Conservation (phyloP, 2,329 filamentous ascomycete genomes). For the Thelonectria blattea region DNA sequence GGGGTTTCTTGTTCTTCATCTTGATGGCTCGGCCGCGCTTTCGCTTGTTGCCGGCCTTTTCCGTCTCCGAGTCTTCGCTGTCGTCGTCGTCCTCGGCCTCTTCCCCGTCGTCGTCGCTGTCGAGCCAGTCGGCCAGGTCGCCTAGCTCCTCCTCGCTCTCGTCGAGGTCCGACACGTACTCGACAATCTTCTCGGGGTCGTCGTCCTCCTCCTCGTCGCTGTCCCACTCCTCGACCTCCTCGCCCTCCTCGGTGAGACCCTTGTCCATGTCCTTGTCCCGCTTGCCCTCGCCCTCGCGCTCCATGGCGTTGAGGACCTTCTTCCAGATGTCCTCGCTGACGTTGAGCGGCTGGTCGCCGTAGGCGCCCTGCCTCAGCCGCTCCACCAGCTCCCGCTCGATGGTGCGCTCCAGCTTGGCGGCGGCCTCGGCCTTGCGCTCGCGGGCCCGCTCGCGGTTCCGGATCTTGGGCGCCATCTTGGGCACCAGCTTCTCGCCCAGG, state of each 20-base stretch:
- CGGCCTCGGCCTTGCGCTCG: constrained; percentile 78
- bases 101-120: constrained; percentile 67
- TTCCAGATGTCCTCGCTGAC: constrained; percentile 97
- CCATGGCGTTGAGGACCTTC: constrained; percentile 90
- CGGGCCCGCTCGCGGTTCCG: constrained; percentile 75
- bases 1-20: constrained; percentile 52
- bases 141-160: constrained; percentile 80
- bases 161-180: constrained; percentile 92
- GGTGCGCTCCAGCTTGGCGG: constrained; percentile 91
- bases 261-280: constrained; percentile 89
- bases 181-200: constrained; percentile 79
- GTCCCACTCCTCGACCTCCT: constrained; percentile 71
- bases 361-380: constrained; percentile 86
- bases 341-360: constrained; percentile 93
- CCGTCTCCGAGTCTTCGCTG: constrained; percentile 62
- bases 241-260: constrained; percentile 80
- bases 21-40: constrained; percentile 57
- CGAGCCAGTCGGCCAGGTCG: constrained; percentile 92
- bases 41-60: constrained; percentile 62
- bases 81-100: constrained; percentile 64
- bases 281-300: constrained; percentile 82
- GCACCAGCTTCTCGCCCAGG: constrained; percentile 85
- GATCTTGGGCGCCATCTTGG: constrained; percentile 91
- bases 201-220: constrained; percentile 71
- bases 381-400: constrained; percentile 97